Conservation (phyloP, 2,329 filamentous ascomycete species). For the Aspergillus melleus region DNA sequence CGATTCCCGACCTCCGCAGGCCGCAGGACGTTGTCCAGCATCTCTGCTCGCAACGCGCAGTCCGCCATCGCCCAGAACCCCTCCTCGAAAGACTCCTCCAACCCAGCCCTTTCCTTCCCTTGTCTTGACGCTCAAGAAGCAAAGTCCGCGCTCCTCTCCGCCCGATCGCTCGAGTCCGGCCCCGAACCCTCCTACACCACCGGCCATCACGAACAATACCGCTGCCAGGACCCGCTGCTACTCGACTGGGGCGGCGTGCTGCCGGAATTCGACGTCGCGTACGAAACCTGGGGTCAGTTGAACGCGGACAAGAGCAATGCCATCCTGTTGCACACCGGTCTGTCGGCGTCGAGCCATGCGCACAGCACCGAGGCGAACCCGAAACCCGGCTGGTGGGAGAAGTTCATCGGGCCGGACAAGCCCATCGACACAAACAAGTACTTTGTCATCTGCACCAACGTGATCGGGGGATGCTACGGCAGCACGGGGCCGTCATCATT, state of each 20-base stretch:
- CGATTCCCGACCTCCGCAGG: constrained; percentile 8
- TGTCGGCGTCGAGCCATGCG: constrained; percentile 96
- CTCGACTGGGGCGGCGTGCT: constrained; percentile 96
- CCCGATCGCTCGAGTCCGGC: constrained; percentile 68
- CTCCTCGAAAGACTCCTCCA: constrained; percentile 53
- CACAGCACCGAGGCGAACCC: constrained; percentile 86
- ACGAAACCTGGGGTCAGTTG: constrained; percentile 78
- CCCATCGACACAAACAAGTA: constrained; percentile 89
- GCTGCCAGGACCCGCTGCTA: constrained; percentile 70
- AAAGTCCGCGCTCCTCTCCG: constrained; percentile 71
- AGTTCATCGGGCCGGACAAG: constrained; percentile 86
- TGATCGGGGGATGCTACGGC: constrained; percentile 92
- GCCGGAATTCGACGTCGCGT: constrained; percentile 84
- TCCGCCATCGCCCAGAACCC: constrained; percentile 21
- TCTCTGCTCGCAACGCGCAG: constrained; percentile 19
- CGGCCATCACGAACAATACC: constrained; percentile 77
- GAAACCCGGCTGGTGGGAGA: constrained; percentile 97
- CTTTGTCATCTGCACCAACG: constrained; percentile 94
- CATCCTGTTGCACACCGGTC: constrained; percentile 87
- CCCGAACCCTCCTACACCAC: constrained; percentile 94
- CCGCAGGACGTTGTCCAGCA: constrained; percentile 22
- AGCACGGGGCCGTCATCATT: constrained; percentile 87
- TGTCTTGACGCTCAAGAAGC: constrained; percentile 83
- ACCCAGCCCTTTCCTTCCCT: constrained; percentile 84
- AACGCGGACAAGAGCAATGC: constrained; percentile 72